Base-by-base conservation (phyloP, 768 basidiomycete species). In the Serendipita vermifera region DNA sequence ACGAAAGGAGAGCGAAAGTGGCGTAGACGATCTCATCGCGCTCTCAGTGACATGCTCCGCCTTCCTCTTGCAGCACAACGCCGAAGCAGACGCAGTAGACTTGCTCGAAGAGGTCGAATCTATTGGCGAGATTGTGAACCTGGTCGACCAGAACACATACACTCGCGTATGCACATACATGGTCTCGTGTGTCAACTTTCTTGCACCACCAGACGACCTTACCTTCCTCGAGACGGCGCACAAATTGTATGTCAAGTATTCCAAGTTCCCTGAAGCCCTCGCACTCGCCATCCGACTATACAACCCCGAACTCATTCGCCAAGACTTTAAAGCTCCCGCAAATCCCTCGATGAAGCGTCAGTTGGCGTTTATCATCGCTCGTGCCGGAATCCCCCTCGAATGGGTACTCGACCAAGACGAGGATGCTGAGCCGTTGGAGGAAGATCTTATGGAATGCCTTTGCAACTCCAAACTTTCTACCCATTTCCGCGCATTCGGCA, bases 1-100 rank as follows among this genome's bases (percentile, higher is more conserved):
- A 46, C 82, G 87, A n/a, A 80, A 81, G 59, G 77, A 75, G 26
- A 72, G 72, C 48, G 69, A 69, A 11, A 65, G 59, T 33, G 63
- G 20, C 3, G 73, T 78, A 14, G 84, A 88, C 20, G 85, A 90
- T 58, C 75, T 98, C 40, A 78, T 82, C 27, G 72, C 72, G 1
- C 79, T 97, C 54, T 88, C 85, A 0, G 74, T 85, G 58, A 79
- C 89, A 64, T 89, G 96, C 64, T 87, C 92, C 5, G 81, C 74
- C 11, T 99, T 98, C 75, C 75, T 98, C 60, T 73, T 98, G 13
- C 75, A 76, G 15, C 96, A 98, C 67, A 97, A 99, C 64, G 96
- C 93, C 7, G 96, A 99, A 69, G 93, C 92, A 29, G 96, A 99
- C 66, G 96, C 94, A 0, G 93, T 99, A 31, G 96, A 98, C 71